Evolutionary conservation across 2,329 filamentous ascomycete species (phyloP).

Genomic region (Penicillium oxalicum): DNA sequence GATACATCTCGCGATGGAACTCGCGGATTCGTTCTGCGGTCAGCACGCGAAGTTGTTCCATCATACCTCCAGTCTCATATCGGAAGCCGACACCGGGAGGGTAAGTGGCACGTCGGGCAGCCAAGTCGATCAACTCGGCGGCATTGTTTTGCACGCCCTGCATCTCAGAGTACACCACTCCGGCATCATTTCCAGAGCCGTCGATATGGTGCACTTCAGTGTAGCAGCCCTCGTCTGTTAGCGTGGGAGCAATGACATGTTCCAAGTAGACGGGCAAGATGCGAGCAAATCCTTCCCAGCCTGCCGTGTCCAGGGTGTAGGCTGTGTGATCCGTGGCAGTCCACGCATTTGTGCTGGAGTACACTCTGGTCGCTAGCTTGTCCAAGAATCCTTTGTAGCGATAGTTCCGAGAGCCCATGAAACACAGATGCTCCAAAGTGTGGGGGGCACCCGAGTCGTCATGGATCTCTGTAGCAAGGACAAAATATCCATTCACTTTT

Average conservation of each 20-base stretch:
- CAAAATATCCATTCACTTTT: slow-evolving; percentile 93
- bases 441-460: slow-evolving; percentile 93
- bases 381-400: slow-evolving; percentile 92
- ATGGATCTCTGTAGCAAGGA: slow-evolving; percentile 91
- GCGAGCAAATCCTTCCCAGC: slow-evolving; percentile 94
- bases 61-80: slow-evolving; percentile 97
- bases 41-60: slow-evolving; percentile 78
- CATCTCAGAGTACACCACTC: slow-evolving; percentile 98
- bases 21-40: slow-evolving; percentile 86
- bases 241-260: slow-evolving; percentile 81
- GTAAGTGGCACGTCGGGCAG: slow-evolving; percentile 73
- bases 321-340: slow-evolving; percentile 94
- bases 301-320: slow-evolving; percentile 89
- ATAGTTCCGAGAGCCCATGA: slow-evolving; percentile 90
- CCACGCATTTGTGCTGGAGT: slow-evolving; percentile 94
- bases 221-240: slow-evolving; percentile 87
- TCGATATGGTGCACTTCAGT: slow-evolving; percentile 97
- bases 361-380: slow-evolving; percentile 86
- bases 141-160: slow-evolving; percentile 85
- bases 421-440: slow-evolving; percentile 74
- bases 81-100: slow-evolving; percentile 86
- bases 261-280: slow-evolving; percentile 93
- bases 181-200: slow-evolving; percentile 87
- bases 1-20: slow-evolving; percentile 96
- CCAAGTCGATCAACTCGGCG: slow-evolving; percentile 79